Conservation (phyloP, 1,139 yeast species). For the Kluyveromyces sp. region DNA sequence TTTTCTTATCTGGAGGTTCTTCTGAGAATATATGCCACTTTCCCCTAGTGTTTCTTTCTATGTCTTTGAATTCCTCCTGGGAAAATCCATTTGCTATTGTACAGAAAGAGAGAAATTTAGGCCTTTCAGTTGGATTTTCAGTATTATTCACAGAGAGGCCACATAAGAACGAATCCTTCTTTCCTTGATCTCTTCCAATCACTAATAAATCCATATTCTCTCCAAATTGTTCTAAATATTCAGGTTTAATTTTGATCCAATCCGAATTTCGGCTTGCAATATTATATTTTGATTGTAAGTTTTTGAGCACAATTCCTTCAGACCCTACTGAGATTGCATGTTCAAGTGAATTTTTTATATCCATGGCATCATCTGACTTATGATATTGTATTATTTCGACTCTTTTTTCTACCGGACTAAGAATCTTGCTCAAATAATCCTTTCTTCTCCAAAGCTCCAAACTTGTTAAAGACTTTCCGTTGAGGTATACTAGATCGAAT, state of each 20-base stretch:
- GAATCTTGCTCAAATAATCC: constrained; percentile 39
- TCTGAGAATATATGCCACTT: constrained; percentile 48
- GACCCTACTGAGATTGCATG: constrained; percentile 55
- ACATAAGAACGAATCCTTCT: constrained; percentile 69
- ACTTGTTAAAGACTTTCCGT: constrained; percentile 53
- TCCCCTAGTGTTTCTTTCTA: constrained; percentile 50
- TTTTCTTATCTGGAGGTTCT: constrained; percentile 34
- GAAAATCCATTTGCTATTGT: constrained; percentile 82
- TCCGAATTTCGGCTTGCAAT: constrained; percentile 51
- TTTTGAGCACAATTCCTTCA: constrained; percentile 80
- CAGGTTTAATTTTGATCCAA: constrained; percentile 91
- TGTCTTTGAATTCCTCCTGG: constrained; percentile 48
- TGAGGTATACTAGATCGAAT: constrained; percentile 65
- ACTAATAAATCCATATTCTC: constrained; percentile 75
- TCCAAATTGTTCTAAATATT: constrained; percentile 77
- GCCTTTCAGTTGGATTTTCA: neutral
- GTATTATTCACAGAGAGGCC: constrained; percentile 43
- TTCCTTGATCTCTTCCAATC: constrained; percentile 69
- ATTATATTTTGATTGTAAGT: constrained; percentile 49
- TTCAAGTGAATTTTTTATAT: constrained; percentile 49
- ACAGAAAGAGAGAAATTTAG: constrained; percentile 54
- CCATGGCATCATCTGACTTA: constrained; percentile 40
- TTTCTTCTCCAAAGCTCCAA: constrained; percentile 52
- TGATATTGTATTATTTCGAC: constrained; percentile 49
- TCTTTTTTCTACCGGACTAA: constrained; percentile 40